These are phyloP conservation scores for Talaromyces adpressus DNA, from an alignment of 495 filamentous ascomycete species.

Conservation along the genomic window DNA sequence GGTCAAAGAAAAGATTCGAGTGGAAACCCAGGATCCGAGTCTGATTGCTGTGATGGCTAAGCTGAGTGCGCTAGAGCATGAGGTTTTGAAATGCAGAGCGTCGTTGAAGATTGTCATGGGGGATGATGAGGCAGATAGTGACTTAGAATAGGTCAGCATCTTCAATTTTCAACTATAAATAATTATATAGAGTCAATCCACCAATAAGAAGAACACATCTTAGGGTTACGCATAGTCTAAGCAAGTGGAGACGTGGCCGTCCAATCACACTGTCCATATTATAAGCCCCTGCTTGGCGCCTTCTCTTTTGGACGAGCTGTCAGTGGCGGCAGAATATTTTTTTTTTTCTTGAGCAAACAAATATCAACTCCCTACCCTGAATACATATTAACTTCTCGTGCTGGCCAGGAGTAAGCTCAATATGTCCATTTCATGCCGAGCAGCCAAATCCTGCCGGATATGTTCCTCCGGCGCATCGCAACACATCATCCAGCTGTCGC, in stretches of 20 bases:
- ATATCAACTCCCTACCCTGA: slow-evolving; percentile 5
- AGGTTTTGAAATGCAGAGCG: slow-evolving; percentile 56
- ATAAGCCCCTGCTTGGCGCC: slow-evolving; percentile 22
- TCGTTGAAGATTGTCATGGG: slow-evolving; percentile 80
- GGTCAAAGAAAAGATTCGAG: slow-evolving; percentile 82
- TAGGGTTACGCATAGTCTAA: neutral
- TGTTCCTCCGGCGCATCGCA: slow-evolving; percentile 14
- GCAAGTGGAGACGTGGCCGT: neutral
- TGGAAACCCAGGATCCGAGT: slow-evolving; percentile 88
- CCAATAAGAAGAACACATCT: neutral
- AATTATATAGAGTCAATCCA: too few relatives aligned
- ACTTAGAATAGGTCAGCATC: slow-evolving; percentile 12
- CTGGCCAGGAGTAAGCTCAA: slow-evolving; percentile 6
- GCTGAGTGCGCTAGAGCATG: slow-evolving; percentile 71
- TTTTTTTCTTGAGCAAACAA: slow-evolving; percentile 8
- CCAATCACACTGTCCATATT: neutral
- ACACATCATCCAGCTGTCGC: slow-evolving; percentile 1
- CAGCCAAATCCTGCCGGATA: slow-evolving; percentile 22
- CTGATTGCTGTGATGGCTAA: slow-evolving; percentile 84
- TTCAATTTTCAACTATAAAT: neutral
- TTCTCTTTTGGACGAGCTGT: slow-evolving; percentile 17
- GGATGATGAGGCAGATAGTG: slow-evolving; percentile 40
- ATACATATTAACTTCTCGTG: slow-evolving; percentile 7
- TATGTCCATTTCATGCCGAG: slow-evolving; percentile 31
- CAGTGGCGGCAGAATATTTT: slow-evolving; percentile 15